Conservation (phyloP, 2,329 filamentous ascomycete species). For the Escovopsis sp. region DNA sequence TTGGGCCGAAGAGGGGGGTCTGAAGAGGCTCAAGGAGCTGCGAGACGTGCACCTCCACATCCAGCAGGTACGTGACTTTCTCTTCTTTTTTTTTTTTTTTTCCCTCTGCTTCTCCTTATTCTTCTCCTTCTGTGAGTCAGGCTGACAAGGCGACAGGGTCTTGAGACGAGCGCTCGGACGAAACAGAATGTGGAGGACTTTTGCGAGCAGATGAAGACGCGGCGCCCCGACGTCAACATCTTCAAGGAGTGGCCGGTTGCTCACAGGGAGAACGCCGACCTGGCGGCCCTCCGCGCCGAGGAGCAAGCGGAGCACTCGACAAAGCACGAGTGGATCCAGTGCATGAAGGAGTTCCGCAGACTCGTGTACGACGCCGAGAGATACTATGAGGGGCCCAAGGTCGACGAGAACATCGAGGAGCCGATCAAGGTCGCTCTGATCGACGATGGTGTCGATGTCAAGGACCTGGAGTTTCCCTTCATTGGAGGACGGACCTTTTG, state of each 20-base stretch:
- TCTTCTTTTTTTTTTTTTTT: too few relatives aligned
- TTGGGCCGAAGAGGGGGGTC: constrained; percentile 16
- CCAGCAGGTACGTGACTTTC: constrained; percentile 4
- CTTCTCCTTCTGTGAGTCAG: neutral
- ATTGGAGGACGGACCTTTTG: constrained; percentile 15
- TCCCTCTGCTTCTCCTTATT: too few relatives aligned
- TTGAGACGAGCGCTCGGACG: constrained; percentile 7
- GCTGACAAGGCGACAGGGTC: constrained; percentile 4
- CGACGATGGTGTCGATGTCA: constrained; percentile 23
- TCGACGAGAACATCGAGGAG: constrained; percentile 7
- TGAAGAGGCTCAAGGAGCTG: constrained; percentile 11
- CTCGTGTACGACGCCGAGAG: constrained; percentile 10
- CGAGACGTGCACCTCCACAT: constrained; percentile 12
- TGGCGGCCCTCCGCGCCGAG: constrained; percentile 2
- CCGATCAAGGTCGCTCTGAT: constrained; percentile 21
- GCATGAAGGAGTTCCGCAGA: constrained; percentile 12
- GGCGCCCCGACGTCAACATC: constrained; percentile 4
- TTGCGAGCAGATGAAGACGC: constrained; percentile 6
- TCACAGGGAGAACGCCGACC: constrained; percentile 1
- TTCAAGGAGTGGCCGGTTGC: constrained; percentile 4
- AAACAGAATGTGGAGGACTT: constrained; percentile 8
- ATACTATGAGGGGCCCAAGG: constrained; percentile 2
- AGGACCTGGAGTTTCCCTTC: constrained; percentile 13
- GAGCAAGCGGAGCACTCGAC: constrained; percentile 7
- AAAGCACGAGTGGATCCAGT: constrained; percentile 13